Evolutionary conservation across 1,284 basidiomycete genomes (phyloP).

Genomic region (Papiliotrema laurentii): DNA sequence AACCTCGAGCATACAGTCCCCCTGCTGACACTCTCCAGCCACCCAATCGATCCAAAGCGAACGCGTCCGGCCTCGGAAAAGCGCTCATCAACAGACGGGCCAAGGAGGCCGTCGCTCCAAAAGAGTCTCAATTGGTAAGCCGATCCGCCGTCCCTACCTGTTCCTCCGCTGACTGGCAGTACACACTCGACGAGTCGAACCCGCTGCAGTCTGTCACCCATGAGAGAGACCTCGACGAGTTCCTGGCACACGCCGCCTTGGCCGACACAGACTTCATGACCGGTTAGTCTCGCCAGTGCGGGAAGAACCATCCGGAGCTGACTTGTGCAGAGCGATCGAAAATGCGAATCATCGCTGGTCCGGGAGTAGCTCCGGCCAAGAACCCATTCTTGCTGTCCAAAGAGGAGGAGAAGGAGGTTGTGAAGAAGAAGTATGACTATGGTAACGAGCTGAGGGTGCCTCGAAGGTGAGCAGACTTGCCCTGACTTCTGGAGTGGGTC

Average conservation of each 20-base stretch:
- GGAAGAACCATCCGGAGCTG: not conserved
- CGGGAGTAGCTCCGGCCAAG: conserved; percentile 53
- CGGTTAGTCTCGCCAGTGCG: conserved; percentile 53
- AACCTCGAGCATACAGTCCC: not conserved
- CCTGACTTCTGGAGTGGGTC: not conserved
- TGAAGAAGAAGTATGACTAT: conserved; percentile 68
- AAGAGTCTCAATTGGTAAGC: conserved; percentile 71
- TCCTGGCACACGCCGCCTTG: conserved; percentile 88
- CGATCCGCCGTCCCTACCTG: conserved; percentile 6
- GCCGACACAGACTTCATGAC: conserved; percentile 97
- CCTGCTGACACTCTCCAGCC: conserved; percentile 12
- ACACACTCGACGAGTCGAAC: conserved; percentile 69
- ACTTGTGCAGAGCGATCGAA: conserved; percentile 73
- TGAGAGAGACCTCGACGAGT: conserved; percentile 92
- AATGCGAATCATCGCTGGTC: conserved; percentile 78
- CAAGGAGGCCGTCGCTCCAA: conserved; percentile 69
- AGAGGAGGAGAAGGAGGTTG: conserved; percentile 72
- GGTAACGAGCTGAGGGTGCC: conserved; percentile 73
- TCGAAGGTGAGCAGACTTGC: conserved; percentile 49
- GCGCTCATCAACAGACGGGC: conserved; percentile 84
- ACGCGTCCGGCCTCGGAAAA: conserved; percentile 67
- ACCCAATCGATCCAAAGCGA: conserved; percentile 38
- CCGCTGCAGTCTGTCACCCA: conserved; percentile 91
- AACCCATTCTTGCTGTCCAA: conserved; percentile 86
- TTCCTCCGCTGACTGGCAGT: conserved; percentile 51